phyloP scores from a whole-genome alignment of 805 yeast genomes.

The Kuraishia borneana region DNA sequence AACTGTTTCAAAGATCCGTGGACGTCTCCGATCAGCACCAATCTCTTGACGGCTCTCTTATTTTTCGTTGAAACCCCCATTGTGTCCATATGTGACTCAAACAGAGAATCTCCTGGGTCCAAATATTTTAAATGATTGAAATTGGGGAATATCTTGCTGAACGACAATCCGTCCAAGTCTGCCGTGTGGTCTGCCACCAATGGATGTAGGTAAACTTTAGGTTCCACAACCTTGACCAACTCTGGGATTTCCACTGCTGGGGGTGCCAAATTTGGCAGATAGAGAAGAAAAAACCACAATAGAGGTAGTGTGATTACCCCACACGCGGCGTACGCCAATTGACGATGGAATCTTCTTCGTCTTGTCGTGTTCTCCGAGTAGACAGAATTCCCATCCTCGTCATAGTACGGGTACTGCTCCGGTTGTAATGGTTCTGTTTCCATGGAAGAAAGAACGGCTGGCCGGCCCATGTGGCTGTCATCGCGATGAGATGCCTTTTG shows the following conservation, averaged over 20 bases:
- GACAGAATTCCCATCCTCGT: conserved; percentile 4
- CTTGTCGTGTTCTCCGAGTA: conserved; percentile 8
- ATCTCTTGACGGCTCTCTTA: conserved; percentile 24
- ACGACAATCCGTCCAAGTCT: conserved; percentile 11
- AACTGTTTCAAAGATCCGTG: conserved; percentile 68
- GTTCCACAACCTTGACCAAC: conserved; percentile 11
- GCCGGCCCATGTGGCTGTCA: too few species aligned
- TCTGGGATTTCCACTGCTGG: conserved; percentile 15
- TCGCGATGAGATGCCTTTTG: too few species aligned
- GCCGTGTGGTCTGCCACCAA: conserved; percentile 8
- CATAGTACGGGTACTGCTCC: conserved; percentile 1
- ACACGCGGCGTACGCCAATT: background rate
- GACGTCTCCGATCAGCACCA: conserved; percentile 75
- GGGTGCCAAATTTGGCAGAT: conserved; percentile 21
- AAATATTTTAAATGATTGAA: conserved; percentile 10
- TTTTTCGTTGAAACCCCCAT: conserved; percentile 1
- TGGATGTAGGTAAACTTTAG: conserved; percentile 18
- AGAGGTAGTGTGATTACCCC: conserved; percentile 11
- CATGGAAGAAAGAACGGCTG: too few species aligned
- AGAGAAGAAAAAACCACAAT: conserved; percentile 14
- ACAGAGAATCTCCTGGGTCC: conserved; percentile 7
- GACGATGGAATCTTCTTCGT: conserved; percentile 5
- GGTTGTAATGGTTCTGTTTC: too few species aligned
- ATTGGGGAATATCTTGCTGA: conserved; percentile 15
- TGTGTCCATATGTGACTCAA: conserved; percentile 11